Base-by-base conservation (phyloP, 2,329 filamentous ascomycete genomes). In the Pseudocercospora macadamiae region DNA sequence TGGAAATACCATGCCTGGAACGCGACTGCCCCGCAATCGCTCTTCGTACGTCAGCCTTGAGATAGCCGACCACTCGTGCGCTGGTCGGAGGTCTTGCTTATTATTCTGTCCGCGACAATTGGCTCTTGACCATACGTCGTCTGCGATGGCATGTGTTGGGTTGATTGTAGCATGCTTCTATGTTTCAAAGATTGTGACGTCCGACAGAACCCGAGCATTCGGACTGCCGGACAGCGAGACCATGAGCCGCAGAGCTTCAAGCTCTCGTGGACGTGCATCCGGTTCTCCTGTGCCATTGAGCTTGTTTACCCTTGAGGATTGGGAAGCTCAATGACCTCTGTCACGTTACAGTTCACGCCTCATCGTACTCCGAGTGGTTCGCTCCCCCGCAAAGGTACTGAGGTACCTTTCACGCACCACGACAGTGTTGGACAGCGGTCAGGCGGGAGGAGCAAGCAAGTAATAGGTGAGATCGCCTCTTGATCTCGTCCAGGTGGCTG, bases 301-400 rank as follows among this genome's bases (percentile, higher is more conserved):
- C 37, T 42, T 42, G 37, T 42, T 18, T n/a, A 21, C 37, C 18
- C 37, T 42, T 21, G 37, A 42, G 37, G 37, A 44, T 44, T 37
- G 16, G 39, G 19, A 44, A 44, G 39, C 39, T 44, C 39, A 12
- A 10, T 45, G 42, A 25, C 23, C 42, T 54, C 28, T 21, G 51
- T 59, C 57, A 51, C 51, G 57, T 59, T 59, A 55, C 51, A 51
- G 18, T 32, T 32, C 32, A 47, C 19, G 52, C 52, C 57, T 55
- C 52, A 36, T 39, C 32, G 57, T 36, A 26, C 26, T 49, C 30
- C 54, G 51, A 59, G 49, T 59, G 51, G 57, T 53, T 51, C 37
- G 45, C 53, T 23, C 54, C 49, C 56, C 52, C 52, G 57, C 52
- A 54, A 3, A 23, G 34, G 54, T 59, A 59, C 57, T 51, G 36